Conservation (phyloP, 768 basidiomycete species). For the Tephrocybe sp. region DNA sequence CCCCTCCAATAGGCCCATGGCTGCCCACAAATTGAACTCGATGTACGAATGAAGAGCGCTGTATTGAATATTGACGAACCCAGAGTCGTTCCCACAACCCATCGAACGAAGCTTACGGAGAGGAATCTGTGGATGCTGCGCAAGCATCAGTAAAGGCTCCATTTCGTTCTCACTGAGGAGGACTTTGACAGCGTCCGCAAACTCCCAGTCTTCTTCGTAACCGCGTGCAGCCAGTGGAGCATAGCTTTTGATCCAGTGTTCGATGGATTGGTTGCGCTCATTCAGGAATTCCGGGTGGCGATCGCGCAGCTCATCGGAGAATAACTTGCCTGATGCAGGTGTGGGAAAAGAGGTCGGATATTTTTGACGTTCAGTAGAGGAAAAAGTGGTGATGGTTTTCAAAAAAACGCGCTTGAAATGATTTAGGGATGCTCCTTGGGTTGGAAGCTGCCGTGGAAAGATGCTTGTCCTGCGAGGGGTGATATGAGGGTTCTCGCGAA, state of each 20-base stretch:
- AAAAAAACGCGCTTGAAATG: constrained; percentile 1
- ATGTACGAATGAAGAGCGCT: constrained; percentile 31
- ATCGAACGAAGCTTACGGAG: constrained; percentile 19
- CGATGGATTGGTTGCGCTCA: background rate
- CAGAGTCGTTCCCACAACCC: constrained; percentile 31
- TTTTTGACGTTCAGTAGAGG: constrained; percentile 9
- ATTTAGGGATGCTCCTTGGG: too few species aligned
- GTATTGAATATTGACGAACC: constrained; percentile 28
- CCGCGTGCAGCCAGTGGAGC: too few species aligned
- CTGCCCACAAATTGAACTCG: constrained; percentile 35
- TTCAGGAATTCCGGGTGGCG: background rate
- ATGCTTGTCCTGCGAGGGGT: too few species aligned
- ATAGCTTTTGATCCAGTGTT: background rate
- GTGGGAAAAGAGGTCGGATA: background rate
- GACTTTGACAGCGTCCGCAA: background rate
- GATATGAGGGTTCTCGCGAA: too few species aligned
- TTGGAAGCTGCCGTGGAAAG: too few species aligned
- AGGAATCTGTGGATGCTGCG: background rate
- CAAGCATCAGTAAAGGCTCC: constrained; percentile 1
- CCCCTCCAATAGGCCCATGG: constrained; percentile 23
- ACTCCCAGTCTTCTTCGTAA: background rate
- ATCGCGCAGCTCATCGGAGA: constrained; percentile 3
- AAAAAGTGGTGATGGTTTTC: constrained; percentile 7
- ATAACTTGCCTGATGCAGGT: background rate
- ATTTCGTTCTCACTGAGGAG: constrained; percentile 5